Evolutionary conservation across 257 asterid genomes (phyloP), one percentile per base, ranked within the genome.

Genomic region (Leonotis leonurus): DNA sequence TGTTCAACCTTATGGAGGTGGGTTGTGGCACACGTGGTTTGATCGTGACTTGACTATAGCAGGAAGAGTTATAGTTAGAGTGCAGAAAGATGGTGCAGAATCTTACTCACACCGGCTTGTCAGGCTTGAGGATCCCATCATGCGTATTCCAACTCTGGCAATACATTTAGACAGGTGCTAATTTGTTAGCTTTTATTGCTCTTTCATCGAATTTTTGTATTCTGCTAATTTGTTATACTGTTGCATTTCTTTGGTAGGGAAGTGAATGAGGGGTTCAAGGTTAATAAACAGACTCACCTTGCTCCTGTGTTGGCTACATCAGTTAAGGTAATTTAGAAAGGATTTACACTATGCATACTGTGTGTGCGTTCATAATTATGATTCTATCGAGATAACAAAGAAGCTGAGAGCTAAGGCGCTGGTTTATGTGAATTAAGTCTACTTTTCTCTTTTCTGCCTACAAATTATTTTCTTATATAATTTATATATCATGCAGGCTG

Each of bases 1-100:
- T 22, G 97, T 89, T 57, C 97, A 93, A 73, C 68, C 89, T 48
- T 93, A 93, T 78, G 97, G 99, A 49, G 83, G 97, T 78, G 99
- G 99, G 21, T 69, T 93, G 72, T 93, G 99, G 99, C 96, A 93
- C 52, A 93, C 99, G 20, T 93, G 97, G 99, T 93, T 93, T 66
- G 99, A 93, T 64, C 97, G 96, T 26, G 99, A 93, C 74, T 77
- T 93, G 73, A 70, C 90, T 25, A 64, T 93, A 77, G 97, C 97
- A 2, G 97, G 99, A 50, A 85, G 99, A 78, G 81, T 89, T 54
- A 82, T 93, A 35, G 58, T 87, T 37, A 79, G 76, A 75, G 78
- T 74, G 63, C 62, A 54, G 76, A 87, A 87, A 70, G 85, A 85
- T 73, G 87, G 90, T 14, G 72, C 82, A 9, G 80, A 52, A 26